Conservation (phyloP, 2,329 filamentous ascomycete species). For the Fusarium drepaniforme region DNA sequence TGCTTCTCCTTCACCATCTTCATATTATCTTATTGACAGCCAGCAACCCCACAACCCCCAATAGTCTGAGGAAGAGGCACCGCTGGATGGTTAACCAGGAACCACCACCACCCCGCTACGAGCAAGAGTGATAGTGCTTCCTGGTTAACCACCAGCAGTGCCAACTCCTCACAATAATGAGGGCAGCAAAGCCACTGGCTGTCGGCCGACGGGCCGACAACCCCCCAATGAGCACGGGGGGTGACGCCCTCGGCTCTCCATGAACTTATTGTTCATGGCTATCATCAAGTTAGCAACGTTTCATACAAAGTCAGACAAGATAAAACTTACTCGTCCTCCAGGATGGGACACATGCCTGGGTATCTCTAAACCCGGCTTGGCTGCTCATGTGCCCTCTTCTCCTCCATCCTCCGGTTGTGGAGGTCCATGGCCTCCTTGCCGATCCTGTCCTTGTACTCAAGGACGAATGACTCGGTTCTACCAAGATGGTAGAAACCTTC, state of each 20-base stretch:
- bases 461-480: slow-evolving; percentile 57
- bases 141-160: background rate
- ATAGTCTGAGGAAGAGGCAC: background rate
- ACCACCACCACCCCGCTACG: background rate
- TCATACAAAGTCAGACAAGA: background rate
- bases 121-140: background rate
- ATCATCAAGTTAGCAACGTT: background rate
- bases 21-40: background rate
- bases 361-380: background rate
- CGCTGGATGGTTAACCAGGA: background rate
- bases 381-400: background rate
- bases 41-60: background rate
- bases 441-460: slow-evolving; percentile 52
- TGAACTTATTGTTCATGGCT: background rate
- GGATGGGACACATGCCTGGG: background rate
- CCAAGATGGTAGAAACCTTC: slow-evolving; percentile 60
- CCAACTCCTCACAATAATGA: background rate
- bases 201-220: background rate
- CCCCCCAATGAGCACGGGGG: background rate
- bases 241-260: background rate
- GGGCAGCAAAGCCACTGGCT: background rate
- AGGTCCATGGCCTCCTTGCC: slow-evolving; percentile 48
- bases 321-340: background rate
- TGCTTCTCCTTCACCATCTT: background rate
- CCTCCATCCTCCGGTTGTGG: slow-evolving; percentile 32